Evolutionary conservation across 768 basidiomycete species (phyloP), one percentile per base, ranked within the genome.

Genomic region (Termitomyces sp.): DNA sequence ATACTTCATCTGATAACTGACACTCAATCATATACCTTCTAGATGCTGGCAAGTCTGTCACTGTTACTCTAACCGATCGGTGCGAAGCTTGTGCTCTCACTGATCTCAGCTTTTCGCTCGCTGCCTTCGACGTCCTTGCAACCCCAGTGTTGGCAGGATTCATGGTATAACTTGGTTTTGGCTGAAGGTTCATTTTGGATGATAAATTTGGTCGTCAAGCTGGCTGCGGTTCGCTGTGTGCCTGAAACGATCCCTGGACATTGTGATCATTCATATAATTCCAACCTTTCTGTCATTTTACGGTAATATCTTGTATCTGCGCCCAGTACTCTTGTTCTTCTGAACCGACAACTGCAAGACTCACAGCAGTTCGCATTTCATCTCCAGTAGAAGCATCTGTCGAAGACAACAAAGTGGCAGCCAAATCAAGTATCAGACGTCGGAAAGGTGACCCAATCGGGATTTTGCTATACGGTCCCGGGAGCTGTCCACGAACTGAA

Each of bases 401-500:
- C 34, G 57, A 59, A 13, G 54, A 63, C 39, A 74, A 49, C 50
- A 77, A 50, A 4, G 73, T 70, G 18, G 70, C 74, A 15, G 76
- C 87, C 41, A 90, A 73, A 66, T 93, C 87, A 62, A 96, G 67
- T 18, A 81, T 86, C 22, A 93, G 76, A 34, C 77, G 73, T 57
- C 84, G 81, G 45, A 86, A 61, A 22, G 69, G 67, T 39, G 75
- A 72, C 15, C 73, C 61, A 2, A 58, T 37, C 15, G 83, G 80
- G n/a, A 97, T 73, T 68, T 83, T 89, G 54, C 75, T 71, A 73
- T 86, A 98, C 24, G 95, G 95, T 0, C 95, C 96, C 16, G 75
- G 73, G 34, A 95, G 67, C 56, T 78, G 75, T 9, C 94, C 95
- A 50, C 86, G 88, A 31, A 75, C 74, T n/a, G 91, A 78, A 69